Conservation (phyloP, 768 basidiomycete genomes). For the Pisolithus orientalis region DNA sequence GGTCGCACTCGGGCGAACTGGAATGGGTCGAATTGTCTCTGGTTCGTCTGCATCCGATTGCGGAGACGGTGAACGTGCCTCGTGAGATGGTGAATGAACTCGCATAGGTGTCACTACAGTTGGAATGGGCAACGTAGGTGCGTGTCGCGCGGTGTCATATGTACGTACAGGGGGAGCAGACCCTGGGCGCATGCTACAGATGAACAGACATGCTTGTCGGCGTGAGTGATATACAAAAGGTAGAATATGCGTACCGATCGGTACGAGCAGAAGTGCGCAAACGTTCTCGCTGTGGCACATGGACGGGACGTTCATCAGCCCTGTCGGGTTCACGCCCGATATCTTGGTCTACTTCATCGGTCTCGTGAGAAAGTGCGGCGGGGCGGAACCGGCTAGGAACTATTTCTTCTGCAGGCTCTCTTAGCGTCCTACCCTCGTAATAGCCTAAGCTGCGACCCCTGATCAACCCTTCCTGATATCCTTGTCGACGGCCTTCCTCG, state of each 20-base stretch:
- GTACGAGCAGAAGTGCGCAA: conserved; percentile 13
- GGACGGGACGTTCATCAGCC: conserved; percentile 9
- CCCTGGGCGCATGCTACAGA: conserved; percentile 19
- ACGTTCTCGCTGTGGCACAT: conserved; percentile 11
- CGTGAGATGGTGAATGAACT: conserved; percentile 17
- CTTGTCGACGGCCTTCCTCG: conserved; percentile 37
- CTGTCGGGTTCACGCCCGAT: conserved; percentile 4
- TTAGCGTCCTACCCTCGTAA: conserved; percentile 21
- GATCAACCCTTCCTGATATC: conserved; percentile 37
- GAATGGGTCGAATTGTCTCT: conserved; percentile 24
- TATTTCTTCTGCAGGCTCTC: conserved; percentile 1
- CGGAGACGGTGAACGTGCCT: conserved; percentile 7
- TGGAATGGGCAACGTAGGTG: conserved; percentile 19
- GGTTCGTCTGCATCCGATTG: conserved; percentile 9
- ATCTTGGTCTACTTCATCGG: conserved; percentile 13
- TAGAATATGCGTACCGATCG: conserved; percentile 17
- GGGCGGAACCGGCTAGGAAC: conserved; percentile 10
- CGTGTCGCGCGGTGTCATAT: conserved; percentile 8
- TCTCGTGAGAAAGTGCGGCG: conserved; percentile 8
- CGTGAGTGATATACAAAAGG: conserved; percentile 7
- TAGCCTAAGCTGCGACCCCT: conserved; percentile 25
- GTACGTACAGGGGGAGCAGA: conserved; percentile 23
- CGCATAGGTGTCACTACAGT: conserved; percentile 10
- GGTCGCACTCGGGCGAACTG: conserved; percentile 17
- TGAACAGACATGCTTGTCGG: not conserved